Evolutionary conservation across 2,329 filamentous ascomycete species (phyloP).

Genomic region (Emmonsiellopsis sp.): DNA sequence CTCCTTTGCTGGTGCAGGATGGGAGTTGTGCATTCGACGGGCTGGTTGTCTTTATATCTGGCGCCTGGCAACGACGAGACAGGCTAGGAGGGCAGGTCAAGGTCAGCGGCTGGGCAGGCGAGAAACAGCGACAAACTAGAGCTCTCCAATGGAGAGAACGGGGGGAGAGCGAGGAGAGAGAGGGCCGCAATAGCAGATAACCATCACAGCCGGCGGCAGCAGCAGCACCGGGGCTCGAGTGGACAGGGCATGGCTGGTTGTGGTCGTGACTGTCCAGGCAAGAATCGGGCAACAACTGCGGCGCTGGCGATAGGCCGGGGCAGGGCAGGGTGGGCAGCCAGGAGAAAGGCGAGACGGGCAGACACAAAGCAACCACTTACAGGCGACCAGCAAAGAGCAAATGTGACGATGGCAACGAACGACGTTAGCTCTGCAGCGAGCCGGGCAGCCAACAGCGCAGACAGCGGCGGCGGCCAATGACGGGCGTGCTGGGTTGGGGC

Average conservation of each 20-base stretch:
- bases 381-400: conserved; percentile 4
- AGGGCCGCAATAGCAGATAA: not conserved
- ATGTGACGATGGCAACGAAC: not conserved
- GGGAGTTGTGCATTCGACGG: not conserved
- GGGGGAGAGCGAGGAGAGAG: not conserved
- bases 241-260: not conserved
- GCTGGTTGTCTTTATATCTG: too few relatives aligned
- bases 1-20: not conserved
- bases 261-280: not conserved
- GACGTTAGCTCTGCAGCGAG: conserved; percentile 3
- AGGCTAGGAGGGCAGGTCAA: not conserved
- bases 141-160: not conserved
- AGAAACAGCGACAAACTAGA: not conserved
- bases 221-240: not conserved
- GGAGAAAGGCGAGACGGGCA: not conserved
- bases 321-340: not conserved
- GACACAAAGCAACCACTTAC: conserved; percentile 13
- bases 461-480: conserved; percentile 23
- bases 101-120: not conserved
- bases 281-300: conserved; percentile 3
- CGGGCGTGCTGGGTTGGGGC: not conserved
- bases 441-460: conserved; percentile 9
- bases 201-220: not conserved
- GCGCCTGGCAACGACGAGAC: not conserved
- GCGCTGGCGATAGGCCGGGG: too few relatives aligned